A percentile compares a stretch with the other conserved stretches of the same genome.
These are phyloP conservation scores for Acacia confusa DNA, from an alignment of 306 rosid genomes.

Conservation along the genomic window DNA sequence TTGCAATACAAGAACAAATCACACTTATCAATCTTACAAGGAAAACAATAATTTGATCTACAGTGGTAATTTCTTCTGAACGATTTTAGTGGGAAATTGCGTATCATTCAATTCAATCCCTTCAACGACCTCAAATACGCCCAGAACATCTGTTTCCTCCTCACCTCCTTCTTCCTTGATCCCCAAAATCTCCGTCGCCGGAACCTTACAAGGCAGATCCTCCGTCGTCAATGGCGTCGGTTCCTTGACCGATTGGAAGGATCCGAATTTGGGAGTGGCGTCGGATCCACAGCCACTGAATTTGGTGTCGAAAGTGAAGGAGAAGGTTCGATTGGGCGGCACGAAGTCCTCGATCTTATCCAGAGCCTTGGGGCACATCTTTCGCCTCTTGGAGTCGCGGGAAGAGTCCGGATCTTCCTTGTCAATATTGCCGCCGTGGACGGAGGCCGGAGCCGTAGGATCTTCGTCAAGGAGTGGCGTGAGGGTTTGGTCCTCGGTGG, in stretches of 20 bases:
- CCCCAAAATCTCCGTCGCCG: background rate
- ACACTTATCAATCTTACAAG: background rate
- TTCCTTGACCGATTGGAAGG: slow-evolving; percentile 36
- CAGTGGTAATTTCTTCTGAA: background rate
- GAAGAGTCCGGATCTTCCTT: slow-evolving; percentile 1
- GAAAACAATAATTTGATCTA: slow-evolving; percentile 5
- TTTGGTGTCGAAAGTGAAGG: slow-evolving; percentile 51
- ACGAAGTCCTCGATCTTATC: slow-evolving; percentile 37
- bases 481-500: background rate
- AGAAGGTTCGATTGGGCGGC: slow-evolving; percentile 30
- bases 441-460: background rate
- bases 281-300: slow-evolving; percentile 34
- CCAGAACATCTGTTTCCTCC: background rate
- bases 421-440: background rate
- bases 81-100: background rate
- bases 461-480: background rate
- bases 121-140: background rate
- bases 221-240: background rate
- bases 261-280: slow-evolving; percentile 53
- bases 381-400: slow-evolving; percentile 45
- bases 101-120: background rate
- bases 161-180: background rate
- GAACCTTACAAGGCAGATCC: background rate
- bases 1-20: background rate
- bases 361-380: slow-evolving; percentile 39